Evolutionary conservation across 2,329 filamentous ascomycete genomes (phyloP).

Genomic region (Colletotrichum tanaceti): DNA sequence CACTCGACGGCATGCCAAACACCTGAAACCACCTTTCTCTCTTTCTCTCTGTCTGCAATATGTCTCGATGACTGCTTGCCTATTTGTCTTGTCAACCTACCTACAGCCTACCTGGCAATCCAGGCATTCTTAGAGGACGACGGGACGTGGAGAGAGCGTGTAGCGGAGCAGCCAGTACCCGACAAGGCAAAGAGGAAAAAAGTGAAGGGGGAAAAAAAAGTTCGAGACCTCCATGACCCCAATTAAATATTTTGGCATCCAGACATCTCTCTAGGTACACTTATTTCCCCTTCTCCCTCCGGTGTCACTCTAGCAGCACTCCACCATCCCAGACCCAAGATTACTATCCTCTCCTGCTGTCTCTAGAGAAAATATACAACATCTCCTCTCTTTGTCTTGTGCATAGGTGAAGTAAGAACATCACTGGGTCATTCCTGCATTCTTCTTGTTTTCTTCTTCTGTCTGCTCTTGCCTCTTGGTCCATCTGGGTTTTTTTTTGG

Average conservation of each 20-base stretch:
- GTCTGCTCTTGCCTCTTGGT: background rate
- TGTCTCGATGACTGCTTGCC: too few species aligned
- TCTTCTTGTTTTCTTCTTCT: background rate
- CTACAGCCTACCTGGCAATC: background rate
- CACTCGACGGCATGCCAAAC: background rate
- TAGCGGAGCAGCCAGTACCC: slow-evolving; percentile 4
- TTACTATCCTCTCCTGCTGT: slow-evolving; percentile 20
- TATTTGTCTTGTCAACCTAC: background rate
- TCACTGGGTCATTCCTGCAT: background rate
- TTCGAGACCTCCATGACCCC: slow-evolving; percentile 34
- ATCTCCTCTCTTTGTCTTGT: background rate
- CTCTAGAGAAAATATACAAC: background rate
- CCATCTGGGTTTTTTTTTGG: slow-evolving; percentile 5
- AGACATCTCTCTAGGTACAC: slow-evolving; percentile 26
- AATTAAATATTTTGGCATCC: slow-evolving; percentile 38
- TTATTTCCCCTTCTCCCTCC: slow-evolving; percentile 35
- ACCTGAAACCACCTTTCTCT: too few species aligned
- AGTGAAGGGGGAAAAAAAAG: background rate
- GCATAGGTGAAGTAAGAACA: background rate
- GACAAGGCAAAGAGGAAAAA: background rate
- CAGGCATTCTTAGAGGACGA: background rate
- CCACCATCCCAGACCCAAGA: slow-evolving; percentile 35
- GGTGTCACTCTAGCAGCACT: slow-evolving; percentile 31
- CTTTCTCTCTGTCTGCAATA: too few species aligned
- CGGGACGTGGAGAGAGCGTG: slow-evolving; percentile 3